These are phyloP conservation scores for Lindgomyces ingoldianus DNA, from an alignment of 495 filamentous ascomycete species.

Conservation along the genomic window DNA sequence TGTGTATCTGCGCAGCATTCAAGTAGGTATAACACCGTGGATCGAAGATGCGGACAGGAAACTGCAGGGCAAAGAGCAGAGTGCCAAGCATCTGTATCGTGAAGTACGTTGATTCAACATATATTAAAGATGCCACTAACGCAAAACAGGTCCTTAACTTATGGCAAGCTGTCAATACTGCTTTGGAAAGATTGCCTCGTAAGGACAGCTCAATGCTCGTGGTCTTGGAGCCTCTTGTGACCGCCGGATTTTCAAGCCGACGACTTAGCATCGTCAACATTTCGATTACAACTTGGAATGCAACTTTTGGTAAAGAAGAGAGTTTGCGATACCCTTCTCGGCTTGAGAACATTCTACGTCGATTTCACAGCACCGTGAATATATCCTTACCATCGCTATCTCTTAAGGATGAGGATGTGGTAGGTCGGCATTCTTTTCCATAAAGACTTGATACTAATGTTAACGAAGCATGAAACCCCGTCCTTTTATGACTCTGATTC, in stretches of 20 bases:
- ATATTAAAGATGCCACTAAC: slow-evolving; percentile 30
- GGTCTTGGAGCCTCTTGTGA: slow-evolving; percentile 55
- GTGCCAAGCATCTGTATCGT: slow-evolving; percentile 11
- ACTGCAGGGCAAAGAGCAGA: slow-evolving; percentile 27
- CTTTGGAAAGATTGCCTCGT: slow-evolving; percentile 38
- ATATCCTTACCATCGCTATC: slow-evolving; percentile 52
- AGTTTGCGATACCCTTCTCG: slow-evolving; percentile 50
- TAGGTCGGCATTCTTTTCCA: slow-evolving; percentile 47
- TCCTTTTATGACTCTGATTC: slow-evolving; percentile 30
- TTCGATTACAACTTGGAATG: slow-evolving; percentile 62
- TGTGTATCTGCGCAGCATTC: slow-evolving; percentile 54
- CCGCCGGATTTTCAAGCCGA: slow-evolving; percentile 57
- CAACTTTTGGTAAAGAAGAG: slow-evolving; percentile 55
- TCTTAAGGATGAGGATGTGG: slow-evolving; percentile 44
- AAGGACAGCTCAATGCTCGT: slow-evolving; percentile 50
- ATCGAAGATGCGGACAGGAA: slow-evolving; percentile 55
- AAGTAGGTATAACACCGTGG: slow-evolving; percentile 62
- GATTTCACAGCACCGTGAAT: slow-evolving; percentile 50
- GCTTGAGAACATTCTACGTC: slow-evolving; percentile 53
- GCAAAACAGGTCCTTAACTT: slow-evolving; percentile 36
- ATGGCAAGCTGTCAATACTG: slow-evolving; percentile 35
- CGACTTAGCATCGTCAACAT: slow-evolving; percentile 56
- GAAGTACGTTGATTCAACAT: slow-evolving; percentile 32
- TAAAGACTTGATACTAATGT: slow-evolving; percentile 56
- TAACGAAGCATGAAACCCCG: slow-evolving; percentile 5